A percentile compares a stretch with the other conserved stretches of the same genome.
Evolutionary conservation across 352 stramenopile species (phyloP).

Genomic region (Phytopythium helicoides): DNA sequence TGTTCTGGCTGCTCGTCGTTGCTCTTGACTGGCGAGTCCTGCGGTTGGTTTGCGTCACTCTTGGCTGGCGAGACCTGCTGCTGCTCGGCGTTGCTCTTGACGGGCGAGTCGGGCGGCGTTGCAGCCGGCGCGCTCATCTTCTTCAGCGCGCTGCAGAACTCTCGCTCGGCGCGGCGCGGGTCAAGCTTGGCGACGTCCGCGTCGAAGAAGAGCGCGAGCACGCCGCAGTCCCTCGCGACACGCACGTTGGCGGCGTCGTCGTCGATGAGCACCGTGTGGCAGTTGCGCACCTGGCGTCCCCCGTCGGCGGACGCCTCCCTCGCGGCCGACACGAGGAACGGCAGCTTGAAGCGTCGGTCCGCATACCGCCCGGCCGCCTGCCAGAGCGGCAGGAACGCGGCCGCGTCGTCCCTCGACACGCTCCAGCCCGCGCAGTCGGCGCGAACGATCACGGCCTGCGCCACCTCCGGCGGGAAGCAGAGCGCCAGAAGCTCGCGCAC

Average conservation of each 20-base stretch:
- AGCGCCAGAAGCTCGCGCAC: constrained; percentile 59
- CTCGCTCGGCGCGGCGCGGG: constrained; percentile 17
- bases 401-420: constrained; percentile 39
- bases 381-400: constrained; percentile 54
- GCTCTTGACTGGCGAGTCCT: too few relatives aligned
- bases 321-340: constrained; percentile 74
- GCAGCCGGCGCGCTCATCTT: constrained; percentile 9
- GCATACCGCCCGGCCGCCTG: constrained; percentile 47
- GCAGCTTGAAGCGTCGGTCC: constrained; percentile 71
- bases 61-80: too few relatives aligned
- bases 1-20: constrained; percentile 1
- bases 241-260: constrained; percentile 76
- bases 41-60: too few relatives aligned
- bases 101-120: too few relatives aligned
- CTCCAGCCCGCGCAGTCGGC: constrained; percentile 64
- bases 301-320: constrained; percentile 26
- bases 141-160: constrained; percentile 31
- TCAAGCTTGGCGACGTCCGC: constrained; percentile 17
- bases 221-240: constrained; percentile 70
- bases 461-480: constrained; percentile 40
- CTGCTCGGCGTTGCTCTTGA: too few relatives aligned
- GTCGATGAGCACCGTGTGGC: constrained; percentile 77
- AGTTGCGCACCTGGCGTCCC: constrained; percentile 39
- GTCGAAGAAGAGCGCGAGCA: constrained; percentile 73
- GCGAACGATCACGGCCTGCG: constrained; percentile 47